Conservation (phyloP, 495 filamentous ascomycete genomes). For the Clohesyomyces aquaticus region DNA sequence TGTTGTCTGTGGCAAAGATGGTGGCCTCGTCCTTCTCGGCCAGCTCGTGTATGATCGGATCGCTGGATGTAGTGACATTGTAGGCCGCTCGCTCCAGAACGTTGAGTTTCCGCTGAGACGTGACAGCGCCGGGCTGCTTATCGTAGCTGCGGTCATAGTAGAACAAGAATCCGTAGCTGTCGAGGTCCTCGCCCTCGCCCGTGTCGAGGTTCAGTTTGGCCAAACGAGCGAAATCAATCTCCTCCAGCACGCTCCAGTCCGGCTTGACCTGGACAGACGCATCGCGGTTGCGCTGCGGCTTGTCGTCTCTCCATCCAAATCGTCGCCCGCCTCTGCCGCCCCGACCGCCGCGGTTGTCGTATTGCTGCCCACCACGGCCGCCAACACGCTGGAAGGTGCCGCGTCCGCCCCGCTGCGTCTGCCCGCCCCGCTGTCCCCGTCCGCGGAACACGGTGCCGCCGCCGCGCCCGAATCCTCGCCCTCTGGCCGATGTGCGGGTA, state of each 20-base stretch:
- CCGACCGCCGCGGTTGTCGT: constrained; percentile 67
- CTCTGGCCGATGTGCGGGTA: constrained; percentile 78
- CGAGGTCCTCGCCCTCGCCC: constrained; percentile 91
- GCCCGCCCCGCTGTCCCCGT: constrained; percentile 64
- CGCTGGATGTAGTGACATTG: constrained; percentile 94
- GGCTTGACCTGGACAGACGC: constrained; percentile 90
- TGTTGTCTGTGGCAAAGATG: constrained; percentile 94
- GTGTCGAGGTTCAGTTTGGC: constrained; percentile 93
- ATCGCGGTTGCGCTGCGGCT: constrained; percentile 94
- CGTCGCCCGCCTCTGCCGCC: constrained; percentile 69
- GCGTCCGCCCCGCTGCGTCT: constrained; percentile 59
- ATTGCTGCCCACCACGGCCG: constrained; percentile 65
- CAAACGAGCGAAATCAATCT: constrained; percentile 96
- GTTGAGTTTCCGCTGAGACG: constrained; percentile 79
- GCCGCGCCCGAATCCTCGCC: constrained; percentile 81
- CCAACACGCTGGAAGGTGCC: constrained; percentile 54
- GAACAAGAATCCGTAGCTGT: constrained; percentile 93
- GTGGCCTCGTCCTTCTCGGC: constrained; percentile 96
- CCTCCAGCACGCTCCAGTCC: constrained; percentile 93
- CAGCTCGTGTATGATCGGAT: constrained; percentile 95
- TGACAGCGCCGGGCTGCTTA: constrained; percentile 81
- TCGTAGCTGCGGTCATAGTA: constrained; percentile 96
- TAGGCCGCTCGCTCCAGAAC: constrained; percentile 91
- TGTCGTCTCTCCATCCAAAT: constrained; percentile 99
- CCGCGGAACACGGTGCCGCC: constrained; percentile 87